phyloP scores from a whole-genome alignment of 768 basidiomycete genomes.

The Daedaleopsis sinensis region DNA sequence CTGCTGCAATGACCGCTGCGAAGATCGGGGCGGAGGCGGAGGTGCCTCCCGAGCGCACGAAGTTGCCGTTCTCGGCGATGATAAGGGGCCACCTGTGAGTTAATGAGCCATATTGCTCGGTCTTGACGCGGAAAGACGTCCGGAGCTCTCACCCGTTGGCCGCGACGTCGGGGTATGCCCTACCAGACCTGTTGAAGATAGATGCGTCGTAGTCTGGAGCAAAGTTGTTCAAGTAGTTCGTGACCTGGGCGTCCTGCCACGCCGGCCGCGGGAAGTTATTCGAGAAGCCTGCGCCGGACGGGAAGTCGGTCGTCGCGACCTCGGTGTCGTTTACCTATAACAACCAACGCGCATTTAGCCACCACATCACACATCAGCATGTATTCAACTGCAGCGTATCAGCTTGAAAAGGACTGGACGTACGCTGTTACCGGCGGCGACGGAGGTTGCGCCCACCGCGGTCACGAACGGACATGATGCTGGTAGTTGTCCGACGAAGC shows the following conservation, averaged over 20 bases:
- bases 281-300: conserved; percentile 42
- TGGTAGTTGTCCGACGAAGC: conserved; percentile 49
- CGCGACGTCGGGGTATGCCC: conserved; percentile 36
- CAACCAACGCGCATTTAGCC: not conserved
- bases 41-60: conserved; percentile 41
- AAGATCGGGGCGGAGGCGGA: conserved; percentile 65
- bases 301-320: conserved; percentile 32
- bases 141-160: conserved; percentile 33
- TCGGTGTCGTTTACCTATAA: conserved; percentile 33
- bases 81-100: conserved; percentile 28
- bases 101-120: conserved; percentile 14
- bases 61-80: conserved; percentile 17
- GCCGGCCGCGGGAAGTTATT: conserved; percentile 41
- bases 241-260: conserved; percentile 37
- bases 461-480: conserved; percentile 46
- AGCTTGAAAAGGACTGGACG: not conserved
- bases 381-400: no score
- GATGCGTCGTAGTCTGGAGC: conserved; percentile 24
- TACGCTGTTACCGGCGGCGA: conserved; percentile 33
- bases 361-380: no score
- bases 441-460: conserved; percentile 41
- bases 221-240: conserved; percentile 30
- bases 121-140: not conserved
- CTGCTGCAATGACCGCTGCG: conserved; percentile 58
- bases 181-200: conserved; percentile 24